Evolutionary conservation across 139 green algal species (phyloP).

Genomic region (Chlamydomonas eustigma): DNA sequence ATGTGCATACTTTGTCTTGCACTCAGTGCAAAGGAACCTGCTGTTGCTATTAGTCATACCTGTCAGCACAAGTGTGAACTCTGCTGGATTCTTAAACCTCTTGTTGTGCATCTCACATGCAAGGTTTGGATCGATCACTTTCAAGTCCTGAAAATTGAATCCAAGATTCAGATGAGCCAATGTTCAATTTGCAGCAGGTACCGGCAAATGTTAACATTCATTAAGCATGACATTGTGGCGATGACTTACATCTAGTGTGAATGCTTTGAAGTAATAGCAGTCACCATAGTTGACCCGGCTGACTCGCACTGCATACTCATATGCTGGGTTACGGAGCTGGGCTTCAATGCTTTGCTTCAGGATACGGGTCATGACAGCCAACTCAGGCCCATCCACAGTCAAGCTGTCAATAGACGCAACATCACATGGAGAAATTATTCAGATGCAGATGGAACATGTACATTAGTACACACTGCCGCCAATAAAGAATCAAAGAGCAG

Average conservation of each 20-base stretch:
- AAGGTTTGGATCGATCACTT: slow-evolving; percentile 37
- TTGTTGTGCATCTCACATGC: slow-evolving; percentile 58
- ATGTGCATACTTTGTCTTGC: no score
- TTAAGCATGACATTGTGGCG: not conserved
- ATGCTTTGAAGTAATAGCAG: slow-evolving; percentile 69
- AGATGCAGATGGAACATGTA: no score
- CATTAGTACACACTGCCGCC: no score
- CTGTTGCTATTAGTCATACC: no score
- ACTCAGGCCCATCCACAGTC: slow-evolving; percentile 28
- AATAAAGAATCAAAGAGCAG: no score
- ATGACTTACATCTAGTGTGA: slow-evolving; percentile 45
- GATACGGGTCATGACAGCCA: slow-evolving; percentile 29
- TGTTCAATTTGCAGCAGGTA: no score
- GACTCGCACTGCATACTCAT: slow-evolving; percentile 50
- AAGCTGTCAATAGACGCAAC: slow-evolving; percentile 26
- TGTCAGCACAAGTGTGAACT: slow-evolving; percentile 71
- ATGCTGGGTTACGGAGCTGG: slow-evolving; percentile 57
- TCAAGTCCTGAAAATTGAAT: slow-evolving; percentile 47
- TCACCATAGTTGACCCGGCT: slow-evolving; percentile 67
- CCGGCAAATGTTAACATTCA: no score
- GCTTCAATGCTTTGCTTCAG: slow-evolving; percentile 52
- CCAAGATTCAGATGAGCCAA: no score
- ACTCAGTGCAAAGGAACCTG: no score
- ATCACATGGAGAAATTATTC: no score
- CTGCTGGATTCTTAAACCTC: slow-evolving; percentile 64